These are phyloP conservation scores for Termitomyces sp. DNA, from an alignment of 768 basidiomycete genomes.

Conservation along the genomic window DNA sequence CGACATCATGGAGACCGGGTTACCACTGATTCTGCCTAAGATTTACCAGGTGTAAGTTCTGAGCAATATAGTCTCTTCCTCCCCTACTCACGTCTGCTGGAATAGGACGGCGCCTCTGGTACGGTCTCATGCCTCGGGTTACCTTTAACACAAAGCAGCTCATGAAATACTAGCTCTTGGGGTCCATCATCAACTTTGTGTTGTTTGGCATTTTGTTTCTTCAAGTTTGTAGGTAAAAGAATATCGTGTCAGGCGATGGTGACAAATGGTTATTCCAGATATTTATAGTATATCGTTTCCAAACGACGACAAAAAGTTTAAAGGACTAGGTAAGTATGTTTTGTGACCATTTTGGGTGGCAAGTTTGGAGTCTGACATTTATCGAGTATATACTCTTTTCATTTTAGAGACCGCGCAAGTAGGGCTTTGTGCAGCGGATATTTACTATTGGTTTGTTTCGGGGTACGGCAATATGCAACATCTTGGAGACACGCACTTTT, in stretches of 20 bases:
- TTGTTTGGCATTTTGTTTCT: not conserved
- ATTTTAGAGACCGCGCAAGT: slow-evolving; percentile 21
- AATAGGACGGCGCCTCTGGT: not conserved
- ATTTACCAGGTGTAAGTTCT: not conserved
- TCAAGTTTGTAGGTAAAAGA: not conserved
- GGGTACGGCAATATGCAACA: slow-evolving; percentile 23
- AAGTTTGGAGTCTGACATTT: not conserved
- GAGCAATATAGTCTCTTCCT: not conserved
- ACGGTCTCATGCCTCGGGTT: not conserved
- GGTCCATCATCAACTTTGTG: not conserved
- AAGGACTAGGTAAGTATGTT: not conserved
- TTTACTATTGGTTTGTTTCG: slow-evolving; percentile 21
- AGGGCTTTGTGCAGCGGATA: slow-evolving; percentile 20
- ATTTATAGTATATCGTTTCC: not conserved
- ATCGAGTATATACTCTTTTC: not conserved
- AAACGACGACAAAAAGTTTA: not conserved
- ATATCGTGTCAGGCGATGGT: not conserved
- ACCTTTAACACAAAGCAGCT: not conserved
- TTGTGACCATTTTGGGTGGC: not conserved
- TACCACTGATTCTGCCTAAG: not conserved
- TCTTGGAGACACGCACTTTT: slow-evolving; percentile 18
- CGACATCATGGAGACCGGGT: not conserved
- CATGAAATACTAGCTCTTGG: not conserved
- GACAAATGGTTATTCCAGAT: not conserved
- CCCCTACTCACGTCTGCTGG: not conserved